Conservation (phyloP, 805 yeast genomes). For the Maudiozyma bulderi region DNA sequence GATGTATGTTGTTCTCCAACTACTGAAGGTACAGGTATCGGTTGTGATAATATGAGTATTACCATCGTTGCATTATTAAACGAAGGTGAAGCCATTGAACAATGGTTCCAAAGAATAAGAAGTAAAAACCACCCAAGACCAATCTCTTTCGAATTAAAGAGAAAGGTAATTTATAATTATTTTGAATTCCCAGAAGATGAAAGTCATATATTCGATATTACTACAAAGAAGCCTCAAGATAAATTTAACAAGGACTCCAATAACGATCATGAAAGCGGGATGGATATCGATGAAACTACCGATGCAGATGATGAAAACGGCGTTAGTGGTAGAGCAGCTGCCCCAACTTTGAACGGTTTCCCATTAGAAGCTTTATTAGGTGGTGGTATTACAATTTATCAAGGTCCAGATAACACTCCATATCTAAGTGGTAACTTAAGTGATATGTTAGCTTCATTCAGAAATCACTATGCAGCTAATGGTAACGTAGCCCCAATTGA, state of each 20-base stretch:
- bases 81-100: constrained; percentile 40
- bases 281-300: constrained; percentile 20
- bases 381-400: constrained; percentile 23
- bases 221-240: constrained; percentile 25
- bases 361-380: constrained; percentile 26
- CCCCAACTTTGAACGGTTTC: constrained; percentile 14
- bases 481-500: background rate
- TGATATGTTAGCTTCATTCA: constrained; percentile 48
- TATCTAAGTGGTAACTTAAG: constrained; percentile 56
- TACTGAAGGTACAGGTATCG: constrained; percentile 86
- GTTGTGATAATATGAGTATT: constrained; percentile 97
- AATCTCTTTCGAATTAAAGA: constrained; percentile 37
- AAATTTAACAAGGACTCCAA: constrained; percentile 8
- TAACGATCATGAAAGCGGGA: constrained; percentile 8
- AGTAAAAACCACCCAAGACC: constrained; percentile 32
- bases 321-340: constrained; percentile 9
- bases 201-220: constrained; percentile 28
- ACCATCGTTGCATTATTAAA: constrained; percentile 71
- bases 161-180: constrained; percentile 41
- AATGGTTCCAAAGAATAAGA: constrained; percentile 53
- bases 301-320: constrained; percentile 30
- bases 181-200: constrained; percentile 40
- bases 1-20: constrained; percentile 94
- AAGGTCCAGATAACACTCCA: constrained; percentile 37
- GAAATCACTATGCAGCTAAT: constrained; percentile 8